A percentile compares a stretch with the other conserved stretches of the same genome.
Evolutionary conservation across 148 eudicot genomes (phyloP).

Genomic region (Spergularia marina): DNA sequence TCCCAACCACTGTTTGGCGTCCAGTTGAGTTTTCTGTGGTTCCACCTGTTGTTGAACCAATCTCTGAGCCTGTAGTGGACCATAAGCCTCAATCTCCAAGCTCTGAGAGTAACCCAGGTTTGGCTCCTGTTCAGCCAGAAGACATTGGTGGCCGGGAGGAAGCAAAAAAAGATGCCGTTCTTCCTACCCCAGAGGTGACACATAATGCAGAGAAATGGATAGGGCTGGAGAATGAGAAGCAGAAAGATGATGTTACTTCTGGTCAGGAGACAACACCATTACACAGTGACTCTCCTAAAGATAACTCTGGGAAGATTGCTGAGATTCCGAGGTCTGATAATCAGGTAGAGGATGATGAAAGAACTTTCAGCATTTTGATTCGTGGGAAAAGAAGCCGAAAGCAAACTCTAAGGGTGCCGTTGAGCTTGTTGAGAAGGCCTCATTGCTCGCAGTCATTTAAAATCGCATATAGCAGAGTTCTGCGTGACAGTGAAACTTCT

Average conservation of each 20-base stretch:
- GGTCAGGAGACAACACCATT: constrained; percentile 14
- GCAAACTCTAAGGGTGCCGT: constrained; percentile 88
- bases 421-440: constrained; percentile 80
- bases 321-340: constrained; percentile 22
- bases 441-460: constrained; percentile 85
- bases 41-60: constrained; percentile 61
- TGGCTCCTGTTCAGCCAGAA: constrained; percentile 49
- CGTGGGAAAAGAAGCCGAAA: constrained; percentile 83
- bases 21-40: constrained; percentile 65
- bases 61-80: constrained; percentile 45
- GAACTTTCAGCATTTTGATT: constrained; percentile 66
- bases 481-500: constrained; percentile 70
- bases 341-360: constrained; percentile 46
- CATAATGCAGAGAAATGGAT: constrained; percentile 37
- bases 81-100: constrained; percentile 38
- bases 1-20: constrained; percentile 66
- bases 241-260: constrained; percentile 26
- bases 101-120: constrained; percentile 36
- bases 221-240: constrained; percentile 38
- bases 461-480: constrained; percentile 72
- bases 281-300: constrained; percentile 23
- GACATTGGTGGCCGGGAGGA: constrained; percentile 45
- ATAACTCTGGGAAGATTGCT: constrained; percentile 14
- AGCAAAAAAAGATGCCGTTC: constrained; percentile 43
- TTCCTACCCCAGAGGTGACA: constrained; percentile 42